phyloP scores from a whole-genome alignment of 768 basidiomycete species.

The Tephrocybe sp. region DNA sequence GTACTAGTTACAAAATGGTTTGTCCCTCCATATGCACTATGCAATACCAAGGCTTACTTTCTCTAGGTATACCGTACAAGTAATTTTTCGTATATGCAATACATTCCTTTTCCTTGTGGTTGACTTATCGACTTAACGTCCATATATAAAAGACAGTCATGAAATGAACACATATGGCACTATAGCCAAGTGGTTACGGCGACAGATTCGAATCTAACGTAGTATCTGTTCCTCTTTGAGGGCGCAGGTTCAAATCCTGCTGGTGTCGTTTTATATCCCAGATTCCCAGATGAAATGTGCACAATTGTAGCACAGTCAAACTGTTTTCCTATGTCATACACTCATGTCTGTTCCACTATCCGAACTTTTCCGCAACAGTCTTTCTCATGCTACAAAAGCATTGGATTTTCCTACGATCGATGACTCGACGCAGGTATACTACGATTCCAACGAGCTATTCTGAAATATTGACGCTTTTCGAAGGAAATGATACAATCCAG shows the following conservation, averaged over 20 bases:
- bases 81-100: constrained; percentile 16
- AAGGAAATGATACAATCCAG: constrained; percentile 62
- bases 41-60: background rate
- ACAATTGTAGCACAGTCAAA: too few relatives aligned
- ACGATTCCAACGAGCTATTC: background rate
- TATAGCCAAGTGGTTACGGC: constrained; percentile 81
- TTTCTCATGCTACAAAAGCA: constrained; percentile 39
- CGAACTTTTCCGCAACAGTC: constrained; percentile 34
- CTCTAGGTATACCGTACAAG: constrained; percentile 45
- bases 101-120: background rate
- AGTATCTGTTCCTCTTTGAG: constrained; percentile 23
- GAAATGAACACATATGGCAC: too few relatives aligned
- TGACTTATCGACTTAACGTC: too few relatives aligned
- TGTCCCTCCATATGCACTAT: constrained; percentile 10
- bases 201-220: constrained; percentile 60
- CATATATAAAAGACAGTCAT: too few relatives aligned
- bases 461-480: background rate
- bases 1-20: constrained; percentile 39
- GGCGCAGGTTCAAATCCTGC: constrained; percentile 25
- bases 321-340: too few relatives aligned
- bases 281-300: background rate
- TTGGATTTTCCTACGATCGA: constrained; percentile 38
- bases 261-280: constrained; percentile 15
- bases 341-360: constrained; percentile 34
- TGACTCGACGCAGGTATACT: constrained; percentile 42